Evolutionary conservation across 208 protist species (phyloP).

Genomic region (Wallacemonas sp.): DNA sequence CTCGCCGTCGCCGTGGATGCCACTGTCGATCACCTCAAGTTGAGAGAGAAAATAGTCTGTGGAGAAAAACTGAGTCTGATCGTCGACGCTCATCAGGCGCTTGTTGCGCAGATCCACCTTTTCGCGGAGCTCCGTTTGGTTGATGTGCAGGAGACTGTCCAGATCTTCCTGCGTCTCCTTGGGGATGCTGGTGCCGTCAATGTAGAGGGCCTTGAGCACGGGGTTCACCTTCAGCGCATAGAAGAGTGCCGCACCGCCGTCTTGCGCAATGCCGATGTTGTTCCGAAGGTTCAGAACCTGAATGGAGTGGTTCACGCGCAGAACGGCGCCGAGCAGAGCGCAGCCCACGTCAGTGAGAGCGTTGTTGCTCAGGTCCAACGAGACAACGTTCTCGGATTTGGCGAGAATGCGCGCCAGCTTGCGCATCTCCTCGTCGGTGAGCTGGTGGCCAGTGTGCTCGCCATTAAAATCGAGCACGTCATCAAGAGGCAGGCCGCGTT

Average conservation of each 20-base stretch:
- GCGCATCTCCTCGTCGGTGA: constrained; percentile 72
- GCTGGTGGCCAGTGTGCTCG: constrained; percentile 31
- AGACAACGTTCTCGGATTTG: constrained; percentile 42
- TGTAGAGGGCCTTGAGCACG: constrained; percentile 60
- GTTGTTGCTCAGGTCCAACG: constrained; percentile 80
- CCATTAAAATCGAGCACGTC: constrained; percentile 74
- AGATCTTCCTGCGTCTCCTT: constrained; percentile 72
- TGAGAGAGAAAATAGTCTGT: constrained; percentile 77
- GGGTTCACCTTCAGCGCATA: constrained; percentile 81
- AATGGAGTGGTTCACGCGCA: constrained; percentile 74
- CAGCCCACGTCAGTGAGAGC: constrained; percentile 71
- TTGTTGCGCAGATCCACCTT: constrained; percentile 56
- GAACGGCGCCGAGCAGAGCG: constrained; percentile 70
- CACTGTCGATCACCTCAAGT: constrained; percentile 43
- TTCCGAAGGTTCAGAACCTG: constrained; percentile 74
- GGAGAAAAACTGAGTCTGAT: constrained; percentile 65
- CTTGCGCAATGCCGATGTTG: constrained; percentile 60
- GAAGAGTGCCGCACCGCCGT: constrained; percentile 74
- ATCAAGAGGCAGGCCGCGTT: constrained; percentile 38
- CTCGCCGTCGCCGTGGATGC: constrained; percentile 17
- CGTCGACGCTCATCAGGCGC: constrained; percentile 52
- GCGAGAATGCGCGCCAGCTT: constrained; percentile 59
- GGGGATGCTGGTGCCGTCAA: constrained; percentile 62
- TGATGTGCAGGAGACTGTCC: constrained; percentile 79
- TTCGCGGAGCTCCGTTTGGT: constrained; percentile 54